Conservation (phyloP, 192 early-diverging fungal genomes). For the Dissophora ornata region DNA sequence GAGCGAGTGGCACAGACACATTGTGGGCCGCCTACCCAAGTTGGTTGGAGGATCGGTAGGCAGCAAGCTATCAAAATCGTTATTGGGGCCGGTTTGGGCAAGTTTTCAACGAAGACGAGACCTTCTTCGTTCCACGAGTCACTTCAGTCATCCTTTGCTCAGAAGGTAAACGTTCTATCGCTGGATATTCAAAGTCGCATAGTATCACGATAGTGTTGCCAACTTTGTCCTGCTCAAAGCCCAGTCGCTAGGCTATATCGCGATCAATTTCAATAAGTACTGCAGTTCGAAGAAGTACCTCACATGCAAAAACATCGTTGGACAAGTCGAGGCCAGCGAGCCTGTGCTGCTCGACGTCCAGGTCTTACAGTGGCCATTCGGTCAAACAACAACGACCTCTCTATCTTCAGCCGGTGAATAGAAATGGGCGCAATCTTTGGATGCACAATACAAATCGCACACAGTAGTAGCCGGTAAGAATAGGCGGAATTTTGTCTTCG, state of each 20-base stretch:
- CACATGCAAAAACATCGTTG: constrained; percentile 17
- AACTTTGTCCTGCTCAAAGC: background rate
- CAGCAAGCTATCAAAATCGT: constrained; percentile 17
- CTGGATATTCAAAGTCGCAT: background rate
- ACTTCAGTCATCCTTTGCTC: no score
- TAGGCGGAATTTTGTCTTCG: no score
- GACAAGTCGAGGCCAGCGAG: background rate
- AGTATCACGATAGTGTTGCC: no score
- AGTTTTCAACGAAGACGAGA: no score
- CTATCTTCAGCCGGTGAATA: no score
- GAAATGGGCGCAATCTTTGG: no score
- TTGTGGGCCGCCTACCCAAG: constrained; percentile 2
- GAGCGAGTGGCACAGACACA: background rate
- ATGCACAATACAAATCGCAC: no score
- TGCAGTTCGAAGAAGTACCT: constrained; percentile 28
- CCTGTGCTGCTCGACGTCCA: background rate
- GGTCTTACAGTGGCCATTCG: no score
- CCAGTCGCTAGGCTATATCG: constrained; percentile 11
- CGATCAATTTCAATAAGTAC: constrained; percentile 18
- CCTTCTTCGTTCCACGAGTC: no score
- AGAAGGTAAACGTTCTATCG: background rate
- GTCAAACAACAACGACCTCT: no score
- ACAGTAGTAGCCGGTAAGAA: no score
- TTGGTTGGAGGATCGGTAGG: constrained; percentile 13
- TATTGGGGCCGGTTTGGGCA: constrained; percentile 18